Percentiles rank a stretch among this genome's conserved stretches.
Conservation (phyloP, 2,329 filamentous ascomycete genomes). For the Xylariaceae sp. region DNA sequence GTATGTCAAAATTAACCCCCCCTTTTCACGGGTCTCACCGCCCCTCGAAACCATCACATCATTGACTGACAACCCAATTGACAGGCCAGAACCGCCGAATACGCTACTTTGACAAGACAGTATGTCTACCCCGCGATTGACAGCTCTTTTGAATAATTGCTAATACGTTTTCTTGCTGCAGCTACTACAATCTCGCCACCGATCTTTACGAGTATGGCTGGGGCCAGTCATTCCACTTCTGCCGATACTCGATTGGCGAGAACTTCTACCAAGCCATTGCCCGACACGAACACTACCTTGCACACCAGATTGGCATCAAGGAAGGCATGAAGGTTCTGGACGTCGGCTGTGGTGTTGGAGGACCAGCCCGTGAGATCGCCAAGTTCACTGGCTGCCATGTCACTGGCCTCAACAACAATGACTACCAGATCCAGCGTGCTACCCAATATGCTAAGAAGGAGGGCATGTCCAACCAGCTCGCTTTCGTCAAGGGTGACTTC, state of each 20-base stretch:
- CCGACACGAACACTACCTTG: conserved; percentile 96
- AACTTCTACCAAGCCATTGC: conserved; percentile 88
- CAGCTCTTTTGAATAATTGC: neutral
- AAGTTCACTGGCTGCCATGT: conserved; percentile 91
- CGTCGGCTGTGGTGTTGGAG: conserved; percentile 95
- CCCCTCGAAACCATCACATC: neutral
- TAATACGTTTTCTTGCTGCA: conserved; percentile 36
- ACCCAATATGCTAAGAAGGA: conserved; percentile 80
- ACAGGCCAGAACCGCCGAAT: conserved; percentile 78
- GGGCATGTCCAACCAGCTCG: conserved; percentile 73
- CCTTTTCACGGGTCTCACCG: neutral
- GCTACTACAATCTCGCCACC: conserved; percentile 96
- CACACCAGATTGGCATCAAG: conserved; percentile 80
- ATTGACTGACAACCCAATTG: conserved; percentile 7
- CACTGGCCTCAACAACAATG: conserved; percentile 95
- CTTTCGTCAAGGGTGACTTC: conserved; percentile 93
- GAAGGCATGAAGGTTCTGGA: conserved; percentile 89
- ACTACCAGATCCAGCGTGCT: conserved; percentile 98
- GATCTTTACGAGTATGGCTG: conserved; percentile 97
- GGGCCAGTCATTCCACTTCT: conserved; percentile 97
- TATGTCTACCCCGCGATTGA: conserved; percentile 45
- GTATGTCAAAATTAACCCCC: conserved; percentile 44
- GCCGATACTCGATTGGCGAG: conserved; percentile 84
- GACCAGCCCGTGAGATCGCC: conserved; percentile 91
- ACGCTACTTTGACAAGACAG: conserved; percentile 91